Conservation (phyloP, 2,329 filamentous ascomycete genomes). For the Trichoderma sp. region DNA sequence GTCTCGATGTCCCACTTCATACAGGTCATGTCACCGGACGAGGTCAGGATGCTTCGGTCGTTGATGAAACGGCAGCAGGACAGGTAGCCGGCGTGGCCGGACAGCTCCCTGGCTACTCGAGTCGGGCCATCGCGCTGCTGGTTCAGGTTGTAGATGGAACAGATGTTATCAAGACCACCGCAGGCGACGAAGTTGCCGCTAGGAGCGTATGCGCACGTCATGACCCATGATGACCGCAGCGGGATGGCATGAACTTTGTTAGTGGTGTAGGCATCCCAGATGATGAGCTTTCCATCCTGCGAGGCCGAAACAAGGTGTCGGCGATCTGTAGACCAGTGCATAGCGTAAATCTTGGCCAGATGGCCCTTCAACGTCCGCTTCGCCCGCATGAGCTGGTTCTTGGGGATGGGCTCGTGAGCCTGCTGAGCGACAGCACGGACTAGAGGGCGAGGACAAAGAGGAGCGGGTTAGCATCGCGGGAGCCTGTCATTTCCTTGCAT, state of each 20-base stretch:
- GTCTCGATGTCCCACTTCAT: conserved; percentile 99
- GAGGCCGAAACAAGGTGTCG: conserved; percentile 96
- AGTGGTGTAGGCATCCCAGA: conserved; percentile 99
- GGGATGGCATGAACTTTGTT: conserved; percentile 99
- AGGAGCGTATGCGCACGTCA: conserved; percentile 98
- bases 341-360: conserved; percentile 98
- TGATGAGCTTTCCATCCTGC: conserved; percentile 98
- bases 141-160: conserved; percentile 98
- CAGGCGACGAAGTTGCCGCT: conserved; percentile 98
- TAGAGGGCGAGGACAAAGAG: conserved; percentile 43
- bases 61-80: conserved; percentile 99
- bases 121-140: conserved; percentile 94
- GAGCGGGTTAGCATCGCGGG: conserved; percentile 35
- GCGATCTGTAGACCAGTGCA: conserved; percentile 99
- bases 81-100: conserved; percentile 94
- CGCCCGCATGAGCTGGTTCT: conserved; percentile 92
- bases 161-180: conserved; percentile 98
- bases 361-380: conserved; percentile 97
- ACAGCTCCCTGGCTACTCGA: conserved; percentile 90
- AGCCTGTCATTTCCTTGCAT: background rate
- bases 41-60: conserved; percentile 95
- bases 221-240: conserved; percentile 97
- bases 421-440: conserved; percentile 91
- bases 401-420: conserved; percentile 87
- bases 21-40: conserved; percentile 98